A percentile compares a stretch with the other conserved stretches of the same genome.
Conservation (phyloP, 1,284 basidiomycete genomes). For the Sparassis latifolia region DNA sequence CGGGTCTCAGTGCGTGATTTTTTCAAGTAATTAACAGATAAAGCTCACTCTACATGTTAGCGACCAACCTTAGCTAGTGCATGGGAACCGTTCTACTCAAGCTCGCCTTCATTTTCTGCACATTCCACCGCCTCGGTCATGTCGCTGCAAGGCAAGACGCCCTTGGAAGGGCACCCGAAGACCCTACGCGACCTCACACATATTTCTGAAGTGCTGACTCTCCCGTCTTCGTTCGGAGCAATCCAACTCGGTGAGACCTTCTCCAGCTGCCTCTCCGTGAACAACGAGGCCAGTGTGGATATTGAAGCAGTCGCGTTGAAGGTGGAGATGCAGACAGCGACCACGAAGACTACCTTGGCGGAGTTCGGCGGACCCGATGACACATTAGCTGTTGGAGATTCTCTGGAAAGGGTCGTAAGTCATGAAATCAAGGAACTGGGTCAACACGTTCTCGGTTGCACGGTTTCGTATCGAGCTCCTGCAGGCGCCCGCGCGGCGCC, state of each 20-base stretch:
- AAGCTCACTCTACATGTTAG: slow-evolving; percentile 28
- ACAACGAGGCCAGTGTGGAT: slow-evolving; percentile 62
- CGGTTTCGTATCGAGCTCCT: slow-evolving; percentile 64
- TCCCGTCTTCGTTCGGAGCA: slow-evolving; percentile 72
- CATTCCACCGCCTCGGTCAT: slow-evolving; percentile 70
- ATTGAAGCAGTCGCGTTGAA: slow-evolving; percentile 53
- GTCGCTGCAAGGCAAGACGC: slow-evolving; percentile 67
- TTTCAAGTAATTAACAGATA: slow-evolving; percentile 1
- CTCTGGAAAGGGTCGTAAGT: slow-evolving; percentile 57
- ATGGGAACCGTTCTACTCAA: slow-evolving; percentile 82
- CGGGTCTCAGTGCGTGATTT: slow-evolving; percentile 62
- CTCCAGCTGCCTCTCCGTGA: slow-evolving; percentile 69
- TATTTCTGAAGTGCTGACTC: slow-evolving; percentile 62
- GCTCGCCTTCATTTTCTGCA: slow-evolving; percentile 69
- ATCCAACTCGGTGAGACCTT: slow-evolving; percentile 81
- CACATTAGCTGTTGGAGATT: slow-evolving; percentile 44
- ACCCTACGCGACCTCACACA: slow-evolving; percentile 73
- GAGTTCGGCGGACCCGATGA: slow-evolving; percentile 53
- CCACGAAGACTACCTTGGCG: slow-evolving; percentile 52
- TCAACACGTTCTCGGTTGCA: slow-evolving; percentile 75
- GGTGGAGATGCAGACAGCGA: slow-evolving; percentile 75
- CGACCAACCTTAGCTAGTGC: slow-evolving; percentile 66
- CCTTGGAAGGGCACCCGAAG: slow-evolving; percentile 68
- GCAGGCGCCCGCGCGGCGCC: slow-evolving; percentile 40
- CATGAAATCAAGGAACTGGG: slow-evolving; percentile 83